Conservation (phyloP, 1,139 yeast genomes). For the Kodamaea ohmeri region DNA sequence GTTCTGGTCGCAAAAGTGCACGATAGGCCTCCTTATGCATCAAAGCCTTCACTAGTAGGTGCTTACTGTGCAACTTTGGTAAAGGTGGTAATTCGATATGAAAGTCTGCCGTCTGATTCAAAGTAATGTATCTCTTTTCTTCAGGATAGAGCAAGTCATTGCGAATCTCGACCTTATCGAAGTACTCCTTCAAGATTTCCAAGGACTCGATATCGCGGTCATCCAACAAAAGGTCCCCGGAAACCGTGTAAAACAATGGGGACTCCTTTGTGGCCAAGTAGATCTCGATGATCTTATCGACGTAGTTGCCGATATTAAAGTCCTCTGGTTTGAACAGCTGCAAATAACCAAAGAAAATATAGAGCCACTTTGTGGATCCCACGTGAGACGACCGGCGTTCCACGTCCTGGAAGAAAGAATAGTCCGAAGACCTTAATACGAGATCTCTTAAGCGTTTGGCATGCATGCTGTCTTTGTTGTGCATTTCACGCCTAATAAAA, state of each 20-base stretch:
- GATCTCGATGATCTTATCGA: constrained; percentile 31
- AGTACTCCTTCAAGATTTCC: constrained; percentile 22
- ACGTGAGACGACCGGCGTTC: constrained; percentile 10
- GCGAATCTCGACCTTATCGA: constrained; percentile 22
- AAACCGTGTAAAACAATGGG: constrained; percentile 12
- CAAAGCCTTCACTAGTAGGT: constrained; percentile 35
- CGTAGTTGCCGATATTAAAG: constrained; percentile 25
- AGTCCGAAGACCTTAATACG: constrained; percentile 11
- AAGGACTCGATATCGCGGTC: constrained; percentile 16
- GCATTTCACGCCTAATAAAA: constrained; percentile 34
- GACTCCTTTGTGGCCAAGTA: constrained; percentile 26
- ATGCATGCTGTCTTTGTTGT: constrained; percentile 16
- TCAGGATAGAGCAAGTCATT: constrained; percentile 21
- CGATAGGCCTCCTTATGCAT: constrained; percentile 43
- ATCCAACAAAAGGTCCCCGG: constrained; percentile 10
- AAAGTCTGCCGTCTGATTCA: constrained; percentile 25
- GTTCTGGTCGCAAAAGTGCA: constrained; percentile 31
- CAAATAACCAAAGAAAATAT: constrained; percentile 38
- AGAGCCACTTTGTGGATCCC: constrained; percentile 28
- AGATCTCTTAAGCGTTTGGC: constrained; percentile 27
- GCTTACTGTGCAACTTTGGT: constrained; percentile 33
- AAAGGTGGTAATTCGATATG: constrained; percentile 35
- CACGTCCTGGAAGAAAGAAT: constrained; percentile 4
- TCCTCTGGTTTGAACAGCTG: constrained; percentile 24
- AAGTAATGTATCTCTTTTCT: constrained; percentile 20